Base-by-base conservation (phyloP, 192 early-diverging fungal genomes). In the Gamsiella multidivaricata region DNA sequence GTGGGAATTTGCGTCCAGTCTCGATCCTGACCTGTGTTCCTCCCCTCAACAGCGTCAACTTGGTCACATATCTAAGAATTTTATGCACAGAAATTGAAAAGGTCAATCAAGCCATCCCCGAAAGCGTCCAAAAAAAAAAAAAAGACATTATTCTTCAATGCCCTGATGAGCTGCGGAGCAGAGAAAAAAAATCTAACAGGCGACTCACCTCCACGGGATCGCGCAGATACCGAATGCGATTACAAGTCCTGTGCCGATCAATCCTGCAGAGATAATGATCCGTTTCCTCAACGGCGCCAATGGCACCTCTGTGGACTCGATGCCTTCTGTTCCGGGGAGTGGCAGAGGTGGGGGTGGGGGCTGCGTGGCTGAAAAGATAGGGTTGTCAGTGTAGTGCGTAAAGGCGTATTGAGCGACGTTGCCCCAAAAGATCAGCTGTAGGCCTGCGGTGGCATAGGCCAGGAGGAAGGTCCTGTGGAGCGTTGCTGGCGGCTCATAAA, bases 141-240 rank as follows among this genome's bases (percentile, higher is more conserved):
- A 41, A 41, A 7, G 14, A 41, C 39, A 54, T 25, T 25, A 26
- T 23, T 26, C 49, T 5, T 5, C 2, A 51, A 8, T 22, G 3
- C 22, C n/a, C 23, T 6, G 23, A 51, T 8, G 8, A 31, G 23
- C 17, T 39, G n/a, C n/a, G 11, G n/a, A 23, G 28, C 39, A 59
- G 43, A 45, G 43, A 29, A 43, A 58, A 41, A 23, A 25, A 28
- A 3, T 14, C 5, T 23, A 43, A n/a, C n/a, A n/a, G n/a, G n/a
- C n/a, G n/a, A n/a, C 5, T 45, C 66, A 75, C 60, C 74, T 68
- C 74, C 74, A 78, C 18, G 74, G 74, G 26, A 78, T 61, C 15
- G 74, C 74, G 42, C 74, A 78, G 55, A 78, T 78, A 31, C 74
- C 74, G 37, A 78, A 78, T 6, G 74, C 74, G 53, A 78, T 78